These are phyloP conservation scores for Ophiostoma sp. DNA, from an alignment of 2,329 filamentous ascomycete species.

Conservation along the genomic window DNA sequence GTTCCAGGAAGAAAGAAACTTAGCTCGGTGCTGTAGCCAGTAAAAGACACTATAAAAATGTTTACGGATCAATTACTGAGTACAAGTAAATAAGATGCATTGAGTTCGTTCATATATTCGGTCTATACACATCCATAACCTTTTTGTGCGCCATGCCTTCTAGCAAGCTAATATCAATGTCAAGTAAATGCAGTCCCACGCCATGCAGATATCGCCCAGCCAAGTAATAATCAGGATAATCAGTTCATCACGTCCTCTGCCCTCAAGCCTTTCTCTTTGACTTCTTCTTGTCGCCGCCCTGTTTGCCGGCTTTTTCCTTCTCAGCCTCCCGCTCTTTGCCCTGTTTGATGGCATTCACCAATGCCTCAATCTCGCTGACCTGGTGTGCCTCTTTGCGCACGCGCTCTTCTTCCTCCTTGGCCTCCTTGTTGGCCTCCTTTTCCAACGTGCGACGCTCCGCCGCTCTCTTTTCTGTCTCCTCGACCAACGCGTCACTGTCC, in stretches of 20 bases:
- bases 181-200: neutral
- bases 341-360: slow-evolving; percentile 50
- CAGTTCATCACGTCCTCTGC: no score
- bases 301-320: slow-evolving; percentile 15
- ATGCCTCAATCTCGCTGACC: slow-evolving; percentile 40
- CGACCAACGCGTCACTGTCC: slow-evolving; percentile 80
- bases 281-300: slow-evolving; percentile 33
- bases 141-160: slow-evolving; percentile 3
- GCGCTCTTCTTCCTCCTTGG: slow-evolving; percentile 34
- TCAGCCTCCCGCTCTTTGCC: slow-evolving; percentile 37
- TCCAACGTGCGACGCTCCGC: slow-evolving; percentile 56
- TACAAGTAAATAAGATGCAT: no score
- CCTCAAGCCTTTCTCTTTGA: slow-evolving; percentile 17
- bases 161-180: neutral
- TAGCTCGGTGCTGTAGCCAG: neutral
- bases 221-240: no score
- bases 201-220: neutral
- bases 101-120: neutral
- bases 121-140: neutral
- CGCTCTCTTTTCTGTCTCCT: slow-evolving; percentile 76
- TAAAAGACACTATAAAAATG: neutral
- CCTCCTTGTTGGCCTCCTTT: slow-evolving; percentile 35
- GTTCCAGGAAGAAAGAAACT: neutral
- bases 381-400: slow-evolving; percentile 39
- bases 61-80: no score